A percentile compares a stretch with the other conserved stretches of the same genome.
These are phyloP conservation scores for Linderniella brevidens DNA, from an alignment of 257 asterid genomes.

Conservation along the genomic window DNA sequence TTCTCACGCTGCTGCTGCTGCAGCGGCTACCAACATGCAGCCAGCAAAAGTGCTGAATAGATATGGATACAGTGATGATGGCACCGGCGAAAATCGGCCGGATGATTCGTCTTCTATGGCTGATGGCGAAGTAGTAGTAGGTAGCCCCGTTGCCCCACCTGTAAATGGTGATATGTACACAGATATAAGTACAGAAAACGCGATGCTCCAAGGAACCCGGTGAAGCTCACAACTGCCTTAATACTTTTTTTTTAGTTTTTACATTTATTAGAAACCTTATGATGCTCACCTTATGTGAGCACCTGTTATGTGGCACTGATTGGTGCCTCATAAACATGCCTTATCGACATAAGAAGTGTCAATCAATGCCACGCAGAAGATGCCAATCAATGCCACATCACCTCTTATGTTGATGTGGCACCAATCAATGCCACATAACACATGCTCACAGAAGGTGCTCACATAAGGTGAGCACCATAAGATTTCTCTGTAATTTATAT, in stretches of 20 bases:
- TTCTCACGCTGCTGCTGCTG: conserved; percentile 88
- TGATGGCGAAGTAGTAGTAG: conserved; percentile 89
- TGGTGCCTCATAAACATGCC: too few relatives aligned
- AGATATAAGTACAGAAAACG: conserved; percentile 90
- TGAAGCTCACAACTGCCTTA: conserved; percentile 16
- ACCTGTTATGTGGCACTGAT: too few relatives aligned
- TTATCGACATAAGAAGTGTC: too few relatives aligned
- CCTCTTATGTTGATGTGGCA: too few relatives aligned
- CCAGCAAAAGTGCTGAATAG: conserved; percentile 57
- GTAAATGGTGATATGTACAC: conserved; percentile 80
- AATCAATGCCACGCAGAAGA: too few relatives aligned
- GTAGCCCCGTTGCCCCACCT: conserved; percentile 39
- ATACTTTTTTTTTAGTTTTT: background rate
- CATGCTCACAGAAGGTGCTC: too few relatives aligned
- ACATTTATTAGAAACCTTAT: too few relatives aligned
- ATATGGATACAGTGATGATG: conserved; percentile 47
- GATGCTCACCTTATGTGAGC: too few relatives aligned
- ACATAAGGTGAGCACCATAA: too few relatives aligned
- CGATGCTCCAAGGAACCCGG: conserved; percentile 73
- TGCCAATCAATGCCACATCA: too few relatives aligned
- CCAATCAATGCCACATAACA: too few relatives aligned
- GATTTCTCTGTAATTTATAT: too few relatives aligned
- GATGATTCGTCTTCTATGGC: conserved; percentile 21
- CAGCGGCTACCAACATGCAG: conserved; percentile 22
- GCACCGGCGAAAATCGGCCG: conserved; percentile 10